Percentiles rank a stretch among this genome's conserved stretches.
These are phyloP conservation scores for Purpureocillium takamizusanense DNA, from an alignment of 2,329 filamentous ascomycete species.

Conservation along the genomic window DNA sequence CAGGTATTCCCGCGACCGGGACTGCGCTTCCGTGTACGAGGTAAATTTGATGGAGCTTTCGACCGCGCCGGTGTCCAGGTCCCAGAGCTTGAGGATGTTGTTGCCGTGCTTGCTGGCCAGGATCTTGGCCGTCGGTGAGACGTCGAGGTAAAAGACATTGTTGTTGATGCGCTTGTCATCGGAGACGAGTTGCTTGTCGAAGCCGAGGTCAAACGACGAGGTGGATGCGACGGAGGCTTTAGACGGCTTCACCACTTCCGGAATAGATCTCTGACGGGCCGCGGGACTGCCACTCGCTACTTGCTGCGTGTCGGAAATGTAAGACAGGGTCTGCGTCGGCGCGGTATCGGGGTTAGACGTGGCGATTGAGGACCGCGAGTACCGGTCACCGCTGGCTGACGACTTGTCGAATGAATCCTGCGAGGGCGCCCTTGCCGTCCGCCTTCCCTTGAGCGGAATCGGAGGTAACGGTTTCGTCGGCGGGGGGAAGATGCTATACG, in stretches of 20 bases:
- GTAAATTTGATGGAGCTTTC: conserved; percentile 35
- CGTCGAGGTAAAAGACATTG: conserved; percentile 24
- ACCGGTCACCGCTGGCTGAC: not conserved
- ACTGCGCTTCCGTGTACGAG: conserved; percentile 27
- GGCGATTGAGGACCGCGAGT: not conserved
- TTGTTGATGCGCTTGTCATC: conserved; percentile 20
- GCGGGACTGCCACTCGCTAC: not conserved
- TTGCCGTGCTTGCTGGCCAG: conserved; percentile 36
- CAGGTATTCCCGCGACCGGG: conserved; percentile 30
- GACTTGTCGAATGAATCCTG: not conserved
- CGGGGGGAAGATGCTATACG: not conserved
- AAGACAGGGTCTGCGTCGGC: not conserved
- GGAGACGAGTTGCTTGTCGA: conserved; percentile 14
- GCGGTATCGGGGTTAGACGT: not conserved
- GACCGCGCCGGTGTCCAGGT: conserved; percentile 69
- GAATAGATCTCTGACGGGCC: not conserved
- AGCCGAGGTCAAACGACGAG: conserved; percentile 7
- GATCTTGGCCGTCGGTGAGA: conserved; percentile 21
- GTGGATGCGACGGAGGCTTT: conserved; percentile 1
- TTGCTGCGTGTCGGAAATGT: not conserved
- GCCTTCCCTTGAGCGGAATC: not conserved
- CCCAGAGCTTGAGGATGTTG: conserved; percentile 86
- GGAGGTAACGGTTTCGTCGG: not conserved
- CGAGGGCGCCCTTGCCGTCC: not conserved
- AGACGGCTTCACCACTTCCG: not conserved